These are phyloP conservation scores for Eucalyptus tenuipes DNA, from an alignment of 345 rosid species.

Conservation along the genomic window DNA sequence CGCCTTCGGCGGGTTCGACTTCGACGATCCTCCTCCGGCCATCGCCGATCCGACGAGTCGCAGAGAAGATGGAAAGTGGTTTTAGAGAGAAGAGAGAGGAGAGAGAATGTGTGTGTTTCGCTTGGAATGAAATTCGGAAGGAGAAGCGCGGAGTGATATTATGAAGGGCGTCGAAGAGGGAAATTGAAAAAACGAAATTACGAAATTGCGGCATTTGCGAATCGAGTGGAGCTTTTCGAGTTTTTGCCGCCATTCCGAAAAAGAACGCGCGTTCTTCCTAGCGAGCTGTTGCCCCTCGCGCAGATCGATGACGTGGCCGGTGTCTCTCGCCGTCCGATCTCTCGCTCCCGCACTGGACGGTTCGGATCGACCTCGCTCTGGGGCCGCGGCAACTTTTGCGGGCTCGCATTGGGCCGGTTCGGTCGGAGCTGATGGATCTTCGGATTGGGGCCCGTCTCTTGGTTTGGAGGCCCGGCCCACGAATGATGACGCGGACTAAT, in stretches of 20 bases:
- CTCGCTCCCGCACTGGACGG: not conserved
- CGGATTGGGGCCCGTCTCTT: not conserved
- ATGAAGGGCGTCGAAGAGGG: not conserved
- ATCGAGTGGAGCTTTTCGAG: not conserved
- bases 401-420: not conserved
- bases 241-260: not conserved
- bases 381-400: not conserved
- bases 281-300: not conserved
- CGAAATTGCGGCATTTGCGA: not conserved
- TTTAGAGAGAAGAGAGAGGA: not conserved
- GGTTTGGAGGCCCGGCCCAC: not conserved
- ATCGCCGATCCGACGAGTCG: not conserved
- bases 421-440: not conserved
- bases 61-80: not conserved
- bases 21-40: slow-evolving; percentile 21
- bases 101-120: not conserved
- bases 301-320: not conserved
- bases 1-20: slow-evolving; percentile 33
- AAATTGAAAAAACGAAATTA: not conserved
- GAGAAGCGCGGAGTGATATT: not conserved
- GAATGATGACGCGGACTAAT: not conserved
- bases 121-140: not conserved
- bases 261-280: not conserved
- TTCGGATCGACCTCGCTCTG: not conserved
- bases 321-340: not conserved